phyloP scores from a whole-genome alignment of 2,329 filamentous ascomycete species.

The Alternaria atra region DNA sequence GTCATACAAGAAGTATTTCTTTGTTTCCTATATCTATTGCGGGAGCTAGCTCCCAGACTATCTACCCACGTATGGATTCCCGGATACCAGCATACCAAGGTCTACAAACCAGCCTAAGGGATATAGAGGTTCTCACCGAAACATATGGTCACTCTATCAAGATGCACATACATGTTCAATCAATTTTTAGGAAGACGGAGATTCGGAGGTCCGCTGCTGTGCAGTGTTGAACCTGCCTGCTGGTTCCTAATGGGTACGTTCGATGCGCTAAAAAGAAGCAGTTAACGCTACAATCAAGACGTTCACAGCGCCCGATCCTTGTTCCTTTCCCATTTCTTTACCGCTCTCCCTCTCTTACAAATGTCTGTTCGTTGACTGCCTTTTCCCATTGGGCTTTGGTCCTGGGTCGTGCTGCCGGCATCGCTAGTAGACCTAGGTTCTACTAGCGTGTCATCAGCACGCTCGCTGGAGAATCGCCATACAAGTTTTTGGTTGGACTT shows the following conservation, averaged over 20 bases:
- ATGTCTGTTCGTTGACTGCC: neutral
- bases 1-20: constrained; percentile 1
- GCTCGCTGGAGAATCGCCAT: neutral
- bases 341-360: neutral
- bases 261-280: neutral
- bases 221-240: neutral
- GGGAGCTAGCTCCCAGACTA: neutral
- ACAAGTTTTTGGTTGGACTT: neutral
- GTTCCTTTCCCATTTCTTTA: neutral
- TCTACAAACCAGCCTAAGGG: no score
- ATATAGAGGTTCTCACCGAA: neutral
- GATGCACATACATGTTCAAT: neutral
- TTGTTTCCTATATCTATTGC: neutral
- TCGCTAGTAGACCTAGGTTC: neutral
- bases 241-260: neutral
- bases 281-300: neutral
- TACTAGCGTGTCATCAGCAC: neutral
- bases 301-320: neutral
- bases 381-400: neutral
- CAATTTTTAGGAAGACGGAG: neutral
- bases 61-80: neutral
- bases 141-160: neutral
- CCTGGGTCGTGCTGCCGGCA: neutral
- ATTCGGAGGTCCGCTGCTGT: neutral
- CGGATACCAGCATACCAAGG: neutral